Evolutionary conservation across 2,329 filamentous ascomycete species (phyloP).

Genomic region (Colletotrichum spinosum): DNA sequence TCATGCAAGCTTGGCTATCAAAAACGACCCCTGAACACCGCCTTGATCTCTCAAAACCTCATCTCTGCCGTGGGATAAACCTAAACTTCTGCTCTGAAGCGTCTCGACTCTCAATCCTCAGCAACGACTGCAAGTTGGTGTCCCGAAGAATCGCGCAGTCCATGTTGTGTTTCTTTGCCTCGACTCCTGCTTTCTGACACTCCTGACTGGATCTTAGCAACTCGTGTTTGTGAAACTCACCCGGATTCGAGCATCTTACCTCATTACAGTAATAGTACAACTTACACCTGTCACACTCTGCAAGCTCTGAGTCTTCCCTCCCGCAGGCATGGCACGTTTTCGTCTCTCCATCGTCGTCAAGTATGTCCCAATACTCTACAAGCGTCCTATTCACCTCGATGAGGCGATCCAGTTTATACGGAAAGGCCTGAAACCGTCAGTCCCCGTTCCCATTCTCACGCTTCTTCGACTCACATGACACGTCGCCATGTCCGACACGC

Average conservation of each 20-base stretch:
- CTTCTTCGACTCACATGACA: constrained; percentile 10
- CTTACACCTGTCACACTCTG: background rate
- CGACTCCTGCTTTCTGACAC: background rate
- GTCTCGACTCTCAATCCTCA: background rate
- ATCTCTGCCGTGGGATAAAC: too few relatives aligned
- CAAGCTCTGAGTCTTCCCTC: background rate
- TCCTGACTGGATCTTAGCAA: background rate
- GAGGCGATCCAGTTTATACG: background rate
- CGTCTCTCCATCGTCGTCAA: constrained; percentile 6
- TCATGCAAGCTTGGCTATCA: too few relatives aligned
- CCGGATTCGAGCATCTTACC: background rate
- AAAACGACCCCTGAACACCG: too few relatives aligned
- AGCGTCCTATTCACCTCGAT: background rate
- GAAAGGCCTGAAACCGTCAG: background rate
- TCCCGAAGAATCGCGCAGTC: background rate
- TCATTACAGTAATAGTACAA: constrained; percentile 3
- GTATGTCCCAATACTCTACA: background rate
- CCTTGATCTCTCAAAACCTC: too few relatives aligned
- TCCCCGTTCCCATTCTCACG: too few relatives aligned
- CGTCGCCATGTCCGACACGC: constrained; percentile 1
- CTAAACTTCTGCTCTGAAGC: too few relatives aligned
- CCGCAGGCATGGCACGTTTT: background rate
- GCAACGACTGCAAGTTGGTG: background rate
- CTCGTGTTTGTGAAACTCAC: background rate
- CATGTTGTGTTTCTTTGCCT: background rate